phyloP scores from a whole-genome alignment of 1,284 basidiomycete genomes.

The Tremellales sp. region DNA sequence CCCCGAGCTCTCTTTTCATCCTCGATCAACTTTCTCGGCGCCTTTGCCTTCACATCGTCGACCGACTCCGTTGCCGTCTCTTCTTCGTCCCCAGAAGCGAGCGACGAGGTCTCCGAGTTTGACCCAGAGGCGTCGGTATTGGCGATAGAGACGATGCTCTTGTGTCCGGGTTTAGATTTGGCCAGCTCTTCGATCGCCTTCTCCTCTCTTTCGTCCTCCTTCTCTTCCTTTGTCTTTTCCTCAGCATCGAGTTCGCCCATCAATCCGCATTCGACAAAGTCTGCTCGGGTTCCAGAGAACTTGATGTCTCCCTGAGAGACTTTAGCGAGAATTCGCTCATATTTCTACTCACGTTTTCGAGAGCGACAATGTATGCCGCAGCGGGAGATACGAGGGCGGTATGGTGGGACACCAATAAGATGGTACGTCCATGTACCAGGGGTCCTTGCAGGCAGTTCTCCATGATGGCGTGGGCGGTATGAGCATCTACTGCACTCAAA shows the following conservation, averaged over 20 bases:
- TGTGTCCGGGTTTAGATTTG: slow-evolving; percentile 35
- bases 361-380: slow-evolving; percentile 55
- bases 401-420: slow-evolving; percentile 86
- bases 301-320: slow-evolving; percentile 57
- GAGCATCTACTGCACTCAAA: slow-evolving; percentile 62
- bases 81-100: slow-evolving; percentile 36
- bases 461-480: slow-evolving; percentile 81
- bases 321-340: neutral
- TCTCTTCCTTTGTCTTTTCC: slow-evolving; percentile 44
- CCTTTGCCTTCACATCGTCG: slow-evolving; percentile 50
- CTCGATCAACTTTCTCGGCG: slow-evolving; percentile 78
- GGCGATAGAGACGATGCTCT: slow-evolving; percentile 31
- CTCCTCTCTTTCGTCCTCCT: slow-evolving; percentile 50
- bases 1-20: slow-evolving; percentile 86
- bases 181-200: slow-evolving; percentile 42
- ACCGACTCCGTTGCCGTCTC: slow-evolving; percentile 24
- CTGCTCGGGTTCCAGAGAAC: slow-evolving; percentile 65
- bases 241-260: slow-evolving; percentile 64
- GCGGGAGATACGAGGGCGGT: slow-evolving; percentile 43
- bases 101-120: slow-evolving; percentile 40
- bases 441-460: slow-evolving; percentile 77
- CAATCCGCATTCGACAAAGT: slow-evolving; percentile 64
- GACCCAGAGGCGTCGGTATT: slow-evolving; percentile 29
- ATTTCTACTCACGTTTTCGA: slow-evolving; percentile 62
- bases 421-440: slow-evolving; percentile 71